Conservation (phyloP, 2,329 filamentous ascomycete species). For the Bimuria novae-zelandiae region DNA sequence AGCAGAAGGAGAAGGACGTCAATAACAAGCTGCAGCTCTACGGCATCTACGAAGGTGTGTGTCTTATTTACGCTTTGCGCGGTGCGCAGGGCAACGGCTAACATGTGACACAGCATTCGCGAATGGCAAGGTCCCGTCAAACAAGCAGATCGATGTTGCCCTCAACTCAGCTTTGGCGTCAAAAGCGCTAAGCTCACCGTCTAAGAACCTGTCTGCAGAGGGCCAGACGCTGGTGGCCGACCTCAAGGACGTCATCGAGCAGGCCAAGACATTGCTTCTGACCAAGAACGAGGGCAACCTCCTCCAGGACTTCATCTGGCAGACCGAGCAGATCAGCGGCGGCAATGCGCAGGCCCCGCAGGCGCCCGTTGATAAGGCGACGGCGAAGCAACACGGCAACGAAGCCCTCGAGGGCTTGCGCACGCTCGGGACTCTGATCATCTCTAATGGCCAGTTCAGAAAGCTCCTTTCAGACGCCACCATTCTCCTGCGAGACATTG, state of each 20-base stretch:
- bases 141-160: conserved; percentile 93
- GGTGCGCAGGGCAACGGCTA: no score
- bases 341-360: conserved; percentile 65
- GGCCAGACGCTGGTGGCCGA: conserved; percentile 80
- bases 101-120: conserved; percentile 70
- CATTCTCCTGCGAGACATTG: conserved; percentile 84
- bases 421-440: conserved; percentile 83
- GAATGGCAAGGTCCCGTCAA: conserved; percentile 89
- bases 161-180: conserved; percentile 85
- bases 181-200: conserved; percentile 70
- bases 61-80: not conserved
- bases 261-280: conserved; percentile 82
- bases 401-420: conserved; percentile 83
- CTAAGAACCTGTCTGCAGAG: conserved; percentile 78
- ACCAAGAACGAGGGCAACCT: conserved; percentile 96
- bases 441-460: conserved; percentile 95
- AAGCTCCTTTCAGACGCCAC: conserved; percentile 83
- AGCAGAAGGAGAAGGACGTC: conserved; percentile 81
- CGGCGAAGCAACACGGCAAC: conserved; percentile 80
- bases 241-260: conserved; percentile 75
- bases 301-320: conserved; percentile 96
- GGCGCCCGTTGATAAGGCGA: conserved; percentile 73
- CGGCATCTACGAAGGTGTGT: conserved; percentile 74
- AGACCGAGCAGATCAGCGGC: conserved; percentile 75
- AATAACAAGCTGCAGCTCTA: conserved; percentile 95